Percentiles rank a stretch among this genome's conserved stretches.
phyloP scores from a whole-genome alignment of 495 filamentous ascomycete species.

The Penicillium taxi region DNA sequence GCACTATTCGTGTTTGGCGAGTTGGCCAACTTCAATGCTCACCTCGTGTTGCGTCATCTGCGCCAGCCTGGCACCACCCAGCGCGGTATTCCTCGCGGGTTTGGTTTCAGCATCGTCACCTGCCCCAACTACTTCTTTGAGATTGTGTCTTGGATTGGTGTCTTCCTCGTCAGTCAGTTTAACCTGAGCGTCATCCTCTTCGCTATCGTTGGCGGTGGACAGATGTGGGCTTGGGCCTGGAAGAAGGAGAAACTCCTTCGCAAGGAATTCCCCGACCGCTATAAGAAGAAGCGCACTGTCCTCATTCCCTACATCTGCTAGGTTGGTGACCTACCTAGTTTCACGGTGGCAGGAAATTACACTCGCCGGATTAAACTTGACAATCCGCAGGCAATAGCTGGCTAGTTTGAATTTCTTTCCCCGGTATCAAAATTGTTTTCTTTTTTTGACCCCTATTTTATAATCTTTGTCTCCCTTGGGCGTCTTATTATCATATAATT shows the following conservation, averaged over 20 bases:
- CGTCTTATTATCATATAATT: no score
- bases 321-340: background rate
- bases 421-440: no score
- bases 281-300: slow-evolving; percentile 76
- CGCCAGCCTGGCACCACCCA: slow-evolving; percentile 75
- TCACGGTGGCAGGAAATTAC: background rate
- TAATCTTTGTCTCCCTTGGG: no score
- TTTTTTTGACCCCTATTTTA: no score
- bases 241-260: slow-evolving; percentile 90
- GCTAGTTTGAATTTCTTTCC: no score
- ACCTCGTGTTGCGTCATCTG: slow-evolving; percentile 65
- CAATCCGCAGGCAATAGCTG: no score
- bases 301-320: slow-evolving; percentile 67
- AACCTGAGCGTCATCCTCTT: slow-evolving; percentile 72
- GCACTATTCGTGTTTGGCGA: slow-evolving; percentile 69
- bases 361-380: no score
- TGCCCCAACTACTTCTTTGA: slow-evolving; percentile 98
- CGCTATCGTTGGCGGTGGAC: slow-evolving; percentile 51
- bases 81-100: slow-evolving; percentile 75
- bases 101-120: slow-evolving; percentile 81
- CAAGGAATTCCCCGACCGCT: slow-evolving; percentile 80
- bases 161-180: slow-evolving; percentile 63
- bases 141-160: slow-evolving; percentile 71
- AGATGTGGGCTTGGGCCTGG: slow-evolving; percentile 80
- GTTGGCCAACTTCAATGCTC: slow-evolving; percentile 68